Conservation (phyloP, 1,139 yeast species). For the Diutina rugosa region DNA sequence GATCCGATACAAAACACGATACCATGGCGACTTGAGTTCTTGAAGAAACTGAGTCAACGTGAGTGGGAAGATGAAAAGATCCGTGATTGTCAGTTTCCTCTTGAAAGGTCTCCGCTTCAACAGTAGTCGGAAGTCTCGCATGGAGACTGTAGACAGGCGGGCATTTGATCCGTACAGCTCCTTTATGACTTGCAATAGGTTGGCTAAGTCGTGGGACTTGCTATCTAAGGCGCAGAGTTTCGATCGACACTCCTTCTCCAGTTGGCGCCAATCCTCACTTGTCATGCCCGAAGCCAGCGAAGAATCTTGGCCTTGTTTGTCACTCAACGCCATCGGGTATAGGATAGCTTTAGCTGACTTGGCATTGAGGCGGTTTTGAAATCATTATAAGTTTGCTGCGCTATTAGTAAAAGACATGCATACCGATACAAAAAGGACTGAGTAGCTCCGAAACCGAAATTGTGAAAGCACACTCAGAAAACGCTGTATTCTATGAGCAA, state of each 20-base stretch:
- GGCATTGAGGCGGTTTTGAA: background rate
- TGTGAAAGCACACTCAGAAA: background rate
- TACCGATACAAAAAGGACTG: background rate
- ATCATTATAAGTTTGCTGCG: background rate
- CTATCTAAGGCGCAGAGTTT: too few relatives aligned
- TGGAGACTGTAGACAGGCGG: background rate
- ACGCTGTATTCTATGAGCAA: too few relatives aligned
- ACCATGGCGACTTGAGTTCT: background rate
- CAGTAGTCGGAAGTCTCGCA: background rate
- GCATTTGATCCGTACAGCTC: background rate
- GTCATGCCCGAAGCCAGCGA: background rate
- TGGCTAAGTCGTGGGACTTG: background rate
- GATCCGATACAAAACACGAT: slow-evolving; percentile 24
- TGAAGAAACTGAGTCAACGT: background rate
- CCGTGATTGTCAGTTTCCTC: background rate
- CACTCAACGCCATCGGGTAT: background rate
- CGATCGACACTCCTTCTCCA: background rate
- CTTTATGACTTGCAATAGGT: background rate
- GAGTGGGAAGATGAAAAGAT: background rate
- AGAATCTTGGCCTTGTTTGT: background rate
- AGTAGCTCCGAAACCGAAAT: background rate
- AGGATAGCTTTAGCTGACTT: background rate
- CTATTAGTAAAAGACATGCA: background rate
- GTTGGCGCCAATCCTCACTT: background rate
- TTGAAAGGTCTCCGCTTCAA: background rate